Base-by-base conservation (phyloP, 805 yeast genomes). In the Monosporozyma siamensis region DNA sequence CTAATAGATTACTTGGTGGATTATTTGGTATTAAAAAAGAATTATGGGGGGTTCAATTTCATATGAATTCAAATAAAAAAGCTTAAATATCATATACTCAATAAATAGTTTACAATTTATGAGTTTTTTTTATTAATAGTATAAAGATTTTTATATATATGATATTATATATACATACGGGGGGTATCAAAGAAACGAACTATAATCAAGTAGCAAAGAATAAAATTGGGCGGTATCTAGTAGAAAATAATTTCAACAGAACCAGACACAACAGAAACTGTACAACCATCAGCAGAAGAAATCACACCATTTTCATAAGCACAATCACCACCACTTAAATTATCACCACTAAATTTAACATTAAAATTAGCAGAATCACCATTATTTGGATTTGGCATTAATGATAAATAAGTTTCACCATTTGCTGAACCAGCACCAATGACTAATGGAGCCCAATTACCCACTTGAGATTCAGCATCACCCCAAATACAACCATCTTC, bases 381-480 rank as follows among this genome's bases (percentile, higher is more conserved):
- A 74, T 85, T 86, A 78, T 89, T 88, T 59, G 97, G 95, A 72
- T 90, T 90, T 67, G 96, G 96, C 68, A 88, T 86, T 67, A 90
- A 71, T 6, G 96, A 86, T 56, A 90, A 68, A 75, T 86, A 89
- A 42, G 95, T 72, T 56, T 77, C 70, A 48, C 85, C 84, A 44
- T 53, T 50, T 47, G 84, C 70, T 67, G 74, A 72, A 61, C 97
- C 97, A 40, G 97, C 87, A 65, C 98, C 98, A 56, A 92, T 72
- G 68, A 82, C 85, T 53, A 90, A 72, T 55, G 97, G 97, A 51
- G 97, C 95, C 97, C 96, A 90, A 84, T 90, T 90, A 70, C 98
- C 98, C 51, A 84, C 67, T 56, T 80, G 82, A 30, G 89, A 73
- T 50, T 86, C 86, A 6, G 72, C 55, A 42, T 77, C 63, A 64